Percentiles rank a stretch among this genome's conserved stretches.
phyloP scores from a whole-genome alignment of 139 green algal genomes.

The Marvania coccoides region DNA sequence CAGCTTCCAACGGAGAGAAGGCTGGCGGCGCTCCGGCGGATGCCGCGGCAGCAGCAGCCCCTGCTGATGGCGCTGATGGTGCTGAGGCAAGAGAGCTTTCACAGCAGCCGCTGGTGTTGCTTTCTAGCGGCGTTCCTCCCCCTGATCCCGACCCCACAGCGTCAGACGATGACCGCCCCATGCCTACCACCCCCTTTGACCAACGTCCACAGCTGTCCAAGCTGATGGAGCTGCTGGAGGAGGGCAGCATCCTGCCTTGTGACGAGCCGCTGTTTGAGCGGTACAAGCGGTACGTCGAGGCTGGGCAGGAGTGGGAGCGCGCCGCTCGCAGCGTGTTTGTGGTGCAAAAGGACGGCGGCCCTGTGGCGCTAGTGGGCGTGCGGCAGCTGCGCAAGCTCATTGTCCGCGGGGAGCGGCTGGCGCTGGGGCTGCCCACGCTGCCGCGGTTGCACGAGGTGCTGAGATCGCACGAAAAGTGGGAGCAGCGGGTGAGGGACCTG shows the following conservation, averaged over 20 bases:
- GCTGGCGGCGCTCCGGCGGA: not conserved
- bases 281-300: slow-evolving; percentile 8
- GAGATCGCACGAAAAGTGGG: not conserved
- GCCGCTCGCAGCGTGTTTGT: not conserved
- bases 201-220: not conserved
- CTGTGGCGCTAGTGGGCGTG: not conserved
- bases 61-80: not conserved
- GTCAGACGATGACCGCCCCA: not conserved
- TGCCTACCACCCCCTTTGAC: not conserved
- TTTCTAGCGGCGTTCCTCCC: not conserved
- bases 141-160: not conserved
- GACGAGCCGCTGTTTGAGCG: slow-evolving; percentile 6
- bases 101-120: not conserved
- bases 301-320: slow-evolving; percentile 14
- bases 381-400: not conserved
- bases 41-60: not conserved
- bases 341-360: not conserved
- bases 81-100: not conserved
- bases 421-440: slow-evolving; percentile 5
- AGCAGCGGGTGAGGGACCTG: not conserved
- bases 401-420: not conserved
- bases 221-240: slow-evolving; percentile 13
- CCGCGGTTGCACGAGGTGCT: slow-evolving; percentile 40
- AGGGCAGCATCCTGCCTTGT: slow-evolving; percentile 28
- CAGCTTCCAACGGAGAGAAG: not conserved